Percentiles rank a stretch among this genome's conserved stretches.
Evolutionary conservation across 2,329 filamentous ascomycete species (phyloP).

Genomic region (Phoma sp.): DNA sequence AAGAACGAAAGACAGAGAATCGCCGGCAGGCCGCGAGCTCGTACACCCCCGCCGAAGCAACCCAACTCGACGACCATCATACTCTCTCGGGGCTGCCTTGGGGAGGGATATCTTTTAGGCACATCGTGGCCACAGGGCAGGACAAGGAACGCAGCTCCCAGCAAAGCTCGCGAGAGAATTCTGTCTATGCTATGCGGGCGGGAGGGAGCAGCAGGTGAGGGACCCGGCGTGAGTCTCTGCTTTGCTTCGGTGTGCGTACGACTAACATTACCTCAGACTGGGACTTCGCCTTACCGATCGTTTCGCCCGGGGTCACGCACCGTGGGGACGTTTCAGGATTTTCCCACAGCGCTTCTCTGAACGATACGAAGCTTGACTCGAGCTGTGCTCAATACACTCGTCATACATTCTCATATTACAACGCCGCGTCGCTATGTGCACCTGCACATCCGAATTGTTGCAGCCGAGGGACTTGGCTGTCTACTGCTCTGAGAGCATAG

Average conservation of each 20-base stretch:
- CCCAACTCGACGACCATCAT: conserved; percentile 61
- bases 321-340: conserved; percentile 33
- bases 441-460: background rate
- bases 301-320: conserved; percentile 49
- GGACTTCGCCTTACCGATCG: conserved; percentile 51
- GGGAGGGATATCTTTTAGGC: conserved; percentile 71
- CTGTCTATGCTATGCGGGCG: conserved; percentile 45
- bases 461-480: conserved; percentile 2
- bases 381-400: conserved; percentile 8
- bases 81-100: conserved; percentile 73
- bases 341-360: conserved; percentile 32
- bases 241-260: conserved; percentile 21
- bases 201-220: conserved; percentile 53
- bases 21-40: conserved; percentile 68
- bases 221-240: conserved; percentile 35
- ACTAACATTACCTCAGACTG: conserved; percentile 42
- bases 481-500: background rate
- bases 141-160: conserved; percentile 55
- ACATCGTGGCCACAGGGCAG: conserved; percentile 56
- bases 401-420: conserved; percentile 1
- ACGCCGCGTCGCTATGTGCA: conserved; percentile 1
- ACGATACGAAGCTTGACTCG: background rate
- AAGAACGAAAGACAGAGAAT: conserved; percentile 70
- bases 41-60: conserved; percentile 67
- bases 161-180: conserved; percentile 51